phyloP scores from a whole-genome alignment of 495 filamentous ascomycete genomes.

The Clohesyomyces aquaticus region DNA sequence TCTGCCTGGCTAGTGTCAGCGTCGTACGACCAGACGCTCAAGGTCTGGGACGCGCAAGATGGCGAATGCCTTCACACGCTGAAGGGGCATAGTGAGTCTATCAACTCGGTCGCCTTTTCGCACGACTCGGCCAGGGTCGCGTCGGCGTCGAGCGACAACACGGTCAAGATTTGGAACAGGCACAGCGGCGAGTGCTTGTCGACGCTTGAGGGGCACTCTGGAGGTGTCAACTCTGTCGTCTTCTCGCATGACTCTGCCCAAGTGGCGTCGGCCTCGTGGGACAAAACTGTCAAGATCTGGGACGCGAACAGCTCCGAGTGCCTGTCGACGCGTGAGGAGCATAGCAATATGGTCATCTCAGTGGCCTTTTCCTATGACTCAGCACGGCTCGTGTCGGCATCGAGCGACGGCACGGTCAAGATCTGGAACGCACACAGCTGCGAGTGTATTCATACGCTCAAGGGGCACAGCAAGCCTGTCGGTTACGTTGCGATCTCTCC shows the following conservation, averaged over 20 bases:
- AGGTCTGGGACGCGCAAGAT: no score
- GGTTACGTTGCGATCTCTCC: no score
- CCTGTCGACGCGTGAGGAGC: conserved; percentile 42
- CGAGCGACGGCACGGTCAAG: conserved; percentile 29
- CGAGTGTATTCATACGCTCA: conserved; percentile 22
- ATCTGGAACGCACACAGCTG: conserved; percentile 29
- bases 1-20: conserved; percentile 25
- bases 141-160: conserved; percentile 26
- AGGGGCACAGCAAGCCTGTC: conserved; percentile 19
- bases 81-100: conserved; percentile 38
- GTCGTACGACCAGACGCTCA: no score
- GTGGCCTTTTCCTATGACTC: conserved; percentile 35
- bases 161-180: conserved; percentile 35
- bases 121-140: conserved; percentile 27
- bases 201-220: background rate
- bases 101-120: conserved; percentile 28
- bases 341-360: conserved; percentile 25
- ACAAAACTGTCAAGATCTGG: no score
- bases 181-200: background rate
- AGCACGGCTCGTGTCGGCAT: conserved; percentile 26
- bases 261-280: conserved; percentile 27
- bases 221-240: background rate
- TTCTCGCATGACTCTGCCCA: conserved; percentile 6
- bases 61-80: conserved; percentile 38
- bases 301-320: no score